A percentile compares a stretch with the other conserved stretches of the same genome.
phyloP scores from a whole-genome alignment of 176 grass and related monocot species.

The Luzula sylvatica region DNA sequence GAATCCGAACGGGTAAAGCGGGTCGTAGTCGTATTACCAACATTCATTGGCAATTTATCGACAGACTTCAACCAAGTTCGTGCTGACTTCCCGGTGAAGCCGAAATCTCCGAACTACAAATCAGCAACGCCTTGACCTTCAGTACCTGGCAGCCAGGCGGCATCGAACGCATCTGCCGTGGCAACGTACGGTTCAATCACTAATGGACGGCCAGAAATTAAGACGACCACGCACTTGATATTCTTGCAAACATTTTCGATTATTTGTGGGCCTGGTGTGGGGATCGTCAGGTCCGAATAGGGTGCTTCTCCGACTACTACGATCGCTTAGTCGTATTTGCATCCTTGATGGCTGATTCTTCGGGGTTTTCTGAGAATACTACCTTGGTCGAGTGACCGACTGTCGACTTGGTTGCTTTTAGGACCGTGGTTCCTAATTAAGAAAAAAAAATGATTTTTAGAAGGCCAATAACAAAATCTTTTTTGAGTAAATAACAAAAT shows the following conservation, averaged over 20 bases:
- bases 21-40: constrained; percentile 56
- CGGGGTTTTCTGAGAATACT: constrained; percentile 24
- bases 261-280: constrained; percentile 30
- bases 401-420: constrained; percentile 30
- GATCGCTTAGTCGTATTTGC: constrained; percentile 36
- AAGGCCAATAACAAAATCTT: neutral
- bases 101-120: constrained; percentile 64
- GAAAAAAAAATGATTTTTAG: neutral
- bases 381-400: constrained; percentile 29
- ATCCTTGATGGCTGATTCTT: constrained; percentile 26
- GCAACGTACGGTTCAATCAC: constrained; percentile 61
- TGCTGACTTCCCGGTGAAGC: constrained; percentile 52
- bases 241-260: constrained; percentile 44
- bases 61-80: constrained; percentile 76
- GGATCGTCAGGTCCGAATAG: constrained; percentile 38
- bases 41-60: constrained; percentile 78
- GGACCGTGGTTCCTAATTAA: constrained; percentile 40
- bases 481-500: too few species aligned
- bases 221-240: constrained; percentile 47
- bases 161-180: constrained; percentile 45
- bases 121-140: constrained; percentile 75
- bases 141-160: constrained; percentile 59
- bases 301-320: constrained; percentile 40
- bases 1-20: constrained; percentile 53
- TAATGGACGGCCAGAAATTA: constrained; percentile 56